Evolutionary conservation across 352 stramenopile genomes (phyloP), one percentile per base, ranked within the genome.

Genomic region (Globisporangium barbulae): DNA sequence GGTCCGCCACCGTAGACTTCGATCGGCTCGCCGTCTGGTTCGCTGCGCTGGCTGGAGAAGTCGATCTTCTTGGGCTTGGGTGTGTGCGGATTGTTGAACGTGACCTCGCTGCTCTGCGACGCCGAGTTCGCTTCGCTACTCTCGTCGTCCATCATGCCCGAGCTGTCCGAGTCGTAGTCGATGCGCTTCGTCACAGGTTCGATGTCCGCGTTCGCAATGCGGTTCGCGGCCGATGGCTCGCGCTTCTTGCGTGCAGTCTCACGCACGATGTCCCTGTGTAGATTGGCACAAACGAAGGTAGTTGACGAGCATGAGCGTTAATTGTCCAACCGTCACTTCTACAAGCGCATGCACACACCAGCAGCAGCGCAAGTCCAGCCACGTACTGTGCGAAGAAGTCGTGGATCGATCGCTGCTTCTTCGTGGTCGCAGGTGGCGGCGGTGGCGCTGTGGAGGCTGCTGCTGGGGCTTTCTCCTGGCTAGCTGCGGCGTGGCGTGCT

Each of bases 401-500:
- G 70, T 91, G 83, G 63, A 95, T 90, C 12, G 83, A 93, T 31
- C 86, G 84, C 72, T 95, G 86, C 65, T 91, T 93, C 74, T 91
- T 91, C 62, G 68, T 59, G 22, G 59, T 58, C 5, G 53, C n/a
- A 4, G 66, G 64, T 10, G 63, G 42, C 15, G 52, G 59, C 28
- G 61, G 50, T n/a, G 9, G 33, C 39, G 53, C 39, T 3, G 33
- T 19, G 17, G 25, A 17, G 2, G 63, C 8, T 52, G 31, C 8
- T 52, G 31, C 45, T 33, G 59, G 47, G 28, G 59, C 35, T 30
- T 63, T 69, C 25, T 59, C 54, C 54, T 53, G 67, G 39, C 53
- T 45, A 17, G 42, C n/a, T 17, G 58, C 60, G 44, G 44, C 39
- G 30, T 53, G 33, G 45, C 42, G 56, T 65, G 69, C 37, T 67